phyloP scores from a whole-genome alignment of 2,329 filamentous ascomycete species.

The Zasmidium cellare region DNA sequence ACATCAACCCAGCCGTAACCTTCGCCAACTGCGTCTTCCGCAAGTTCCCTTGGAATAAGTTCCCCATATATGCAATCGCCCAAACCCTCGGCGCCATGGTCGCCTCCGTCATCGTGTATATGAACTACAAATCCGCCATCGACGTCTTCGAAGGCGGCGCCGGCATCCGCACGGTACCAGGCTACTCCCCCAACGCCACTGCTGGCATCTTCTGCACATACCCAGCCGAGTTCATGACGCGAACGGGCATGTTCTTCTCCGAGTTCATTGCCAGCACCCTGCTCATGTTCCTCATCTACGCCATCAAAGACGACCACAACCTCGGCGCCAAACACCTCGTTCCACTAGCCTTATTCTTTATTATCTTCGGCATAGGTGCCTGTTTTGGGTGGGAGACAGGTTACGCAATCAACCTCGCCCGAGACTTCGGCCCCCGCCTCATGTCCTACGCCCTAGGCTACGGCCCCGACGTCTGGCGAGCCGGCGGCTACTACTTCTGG shows the following conservation, averaged over 20 bases:
- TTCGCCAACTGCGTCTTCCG: constrained; percentile 69
- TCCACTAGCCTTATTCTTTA: constrained; percentile 66
- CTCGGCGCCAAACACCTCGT: constrained; percentile 59
- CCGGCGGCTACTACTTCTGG: constrained; percentile 73
- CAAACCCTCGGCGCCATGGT: constrained; percentile 61
- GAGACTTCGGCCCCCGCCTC: constrained; percentile 70
- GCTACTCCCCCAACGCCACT: constrained; percentile 57
- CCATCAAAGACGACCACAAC: constrained; percentile 60
- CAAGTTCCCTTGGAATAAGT: constrained; percentile 56
- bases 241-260: constrained; percentile 67
- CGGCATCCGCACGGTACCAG: constrained; percentile 59
- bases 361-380: constrained; percentile 71
- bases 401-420: constrained; percentile 72
- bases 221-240: constrained; percentile 65
- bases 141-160: constrained; percentile 49
- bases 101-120: constrained; percentile 47
- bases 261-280: constrained; percentile 69
- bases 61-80: constrained; percentile 66
- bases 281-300: constrained; percentile 71
- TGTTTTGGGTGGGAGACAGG: constrained; percentile 77
- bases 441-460: constrained; percentile 69
- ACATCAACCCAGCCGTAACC: constrained; percentile 60
- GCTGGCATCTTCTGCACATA: constrained; percentile 75
- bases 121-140: constrained; percentile 42
- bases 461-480: constrained; percentile 64